A percentile compares a stretch with the other conserved stretches of the same genome.
These are phyloP conservation scores for Spergularia azorica DNA, from an alignment of 179 eudicot genomes.

Conservation along the genomic window DNA sequence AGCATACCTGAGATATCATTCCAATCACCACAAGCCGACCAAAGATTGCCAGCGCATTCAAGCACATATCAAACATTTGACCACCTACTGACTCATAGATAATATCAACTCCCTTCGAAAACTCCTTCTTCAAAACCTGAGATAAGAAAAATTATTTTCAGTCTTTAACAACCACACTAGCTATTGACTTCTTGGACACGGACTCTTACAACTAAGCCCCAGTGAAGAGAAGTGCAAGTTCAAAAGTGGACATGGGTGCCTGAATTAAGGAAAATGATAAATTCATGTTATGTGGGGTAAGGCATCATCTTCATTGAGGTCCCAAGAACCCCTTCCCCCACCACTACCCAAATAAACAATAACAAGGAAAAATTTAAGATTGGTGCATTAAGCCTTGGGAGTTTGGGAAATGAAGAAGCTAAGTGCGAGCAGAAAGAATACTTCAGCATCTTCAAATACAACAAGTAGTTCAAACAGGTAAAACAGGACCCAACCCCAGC, in stretches of 20 bases:
- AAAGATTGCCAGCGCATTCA: constrained; percentile 80
- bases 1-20: constrained; percentile 97
- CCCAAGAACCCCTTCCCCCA: constrained; percentile 10
- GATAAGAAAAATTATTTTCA: constrained; percentile 4
- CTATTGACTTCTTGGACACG: background rate
- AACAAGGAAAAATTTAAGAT: background rate
- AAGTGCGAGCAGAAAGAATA: background rate
- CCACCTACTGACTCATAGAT: constrained; percentile 98
- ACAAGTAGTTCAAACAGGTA: background rate
- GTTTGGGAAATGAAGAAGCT: background rate
- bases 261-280: background rate
- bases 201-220: background rate
- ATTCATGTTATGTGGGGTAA: background rate
- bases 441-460: background rate
- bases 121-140: constrained; percentile 88
- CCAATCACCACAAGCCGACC: constrained; percentile 94
- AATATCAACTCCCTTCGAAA: constrained; percentile 84
- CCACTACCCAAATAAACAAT: background rate
- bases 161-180: background rate
- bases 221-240: background rate
- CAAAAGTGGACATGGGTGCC: background rate
- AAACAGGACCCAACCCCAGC: background rate
- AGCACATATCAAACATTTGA: constrained; percentile 81
- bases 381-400: background rate
- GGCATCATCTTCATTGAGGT: background rate